phyloP scores from a whole-genome alignment of 2,329 filamentous ascomycete species.

The Tolypocladium paradoxum region DNA sequence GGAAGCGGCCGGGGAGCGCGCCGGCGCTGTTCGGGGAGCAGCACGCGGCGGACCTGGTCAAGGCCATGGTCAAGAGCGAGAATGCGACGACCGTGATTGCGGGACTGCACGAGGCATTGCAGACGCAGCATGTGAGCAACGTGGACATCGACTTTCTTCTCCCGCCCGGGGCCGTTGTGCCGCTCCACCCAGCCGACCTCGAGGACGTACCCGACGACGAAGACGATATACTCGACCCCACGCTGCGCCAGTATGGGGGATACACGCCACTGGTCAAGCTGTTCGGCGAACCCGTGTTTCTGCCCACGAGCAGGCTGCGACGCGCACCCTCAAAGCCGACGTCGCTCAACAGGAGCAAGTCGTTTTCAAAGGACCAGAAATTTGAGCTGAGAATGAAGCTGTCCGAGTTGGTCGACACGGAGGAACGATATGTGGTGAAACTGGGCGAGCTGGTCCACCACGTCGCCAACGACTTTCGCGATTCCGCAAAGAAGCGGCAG shows the following conservation, averaged over 20 bases:
- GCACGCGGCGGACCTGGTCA: conserved; percentile 84
- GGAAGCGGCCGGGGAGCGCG: conserved; percentile 50
- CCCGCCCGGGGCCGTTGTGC: conserved; percentile 65
- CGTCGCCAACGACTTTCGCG: conserved; percentile 69
- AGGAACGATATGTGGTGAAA: conserved; percentile 87
- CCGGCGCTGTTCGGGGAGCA: conserved; percentile 75
- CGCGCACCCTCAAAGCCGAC: conserved; percentile 81
- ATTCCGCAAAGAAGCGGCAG: conserved; percentile 50
- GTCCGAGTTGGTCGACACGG: conserved; percentile 82
- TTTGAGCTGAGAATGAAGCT: conserved; percentile 78
- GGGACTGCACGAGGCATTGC: conserved; percentile 64
- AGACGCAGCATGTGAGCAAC: conserved; percentile 73
- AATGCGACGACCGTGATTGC: conserved; percentile 62
- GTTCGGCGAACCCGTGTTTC: conserved; percentile 74
- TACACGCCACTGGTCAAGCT: conserved; percentile 69
- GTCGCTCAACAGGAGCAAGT: conserved; percentile 64
- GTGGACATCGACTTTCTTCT: conserved; percentile 81
- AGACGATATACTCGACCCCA: conserved; percentile 55
- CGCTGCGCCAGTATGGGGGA: conserved; percentile 58
- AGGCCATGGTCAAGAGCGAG: conserved; percentile 73
- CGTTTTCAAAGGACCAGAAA: conserved; percentile 74
- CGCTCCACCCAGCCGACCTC: conserved; percentile 46
- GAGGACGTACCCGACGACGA: conserved; percentile 51
- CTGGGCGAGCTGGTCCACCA: conserved; percentile 72
- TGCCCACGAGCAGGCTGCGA: conserved; percentile 75